Conservation (phyloP, 2,329 filamentous ascomycete genomes). For the Orbilia javanica region DNA sequence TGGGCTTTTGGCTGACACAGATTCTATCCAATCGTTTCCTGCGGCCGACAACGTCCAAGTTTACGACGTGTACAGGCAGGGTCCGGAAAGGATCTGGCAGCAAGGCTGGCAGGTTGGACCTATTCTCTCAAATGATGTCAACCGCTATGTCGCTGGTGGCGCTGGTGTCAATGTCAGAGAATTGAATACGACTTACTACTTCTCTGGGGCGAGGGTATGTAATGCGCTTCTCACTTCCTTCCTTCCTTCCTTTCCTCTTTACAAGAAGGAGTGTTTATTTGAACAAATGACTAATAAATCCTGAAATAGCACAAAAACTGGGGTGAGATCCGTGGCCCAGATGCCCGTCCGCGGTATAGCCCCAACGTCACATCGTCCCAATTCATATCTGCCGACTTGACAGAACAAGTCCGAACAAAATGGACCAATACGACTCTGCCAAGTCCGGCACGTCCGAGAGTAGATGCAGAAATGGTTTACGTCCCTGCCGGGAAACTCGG, state of each 20-base stretch:
- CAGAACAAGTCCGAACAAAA: conserved; percentile 63
- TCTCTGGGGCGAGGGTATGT: conserved; percentile 51
- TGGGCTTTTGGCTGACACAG: conserved; percentile 55
- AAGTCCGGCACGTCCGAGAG: conserved; percentile 63
- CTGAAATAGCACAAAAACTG: conserved; percentile 31
- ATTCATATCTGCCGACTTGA: conserved; percentile 66
- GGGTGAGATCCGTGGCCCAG: conserved; percentile 49
- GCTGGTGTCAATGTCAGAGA: conserved; percentile 60
- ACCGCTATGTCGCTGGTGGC: conserved; percentile 60
- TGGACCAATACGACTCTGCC: conserved; percentile 65
- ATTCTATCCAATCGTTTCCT: conserved; percentile 44
- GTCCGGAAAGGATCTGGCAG: conserved; percentile 41
- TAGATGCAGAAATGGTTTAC: conserved; percentile 67
- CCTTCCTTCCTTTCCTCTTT: background rate
- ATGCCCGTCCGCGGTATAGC: conserved; percentile 1
- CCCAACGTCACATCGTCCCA: conserved; percentile 63
- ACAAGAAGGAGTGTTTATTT: background rate
- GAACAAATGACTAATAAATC: background rate
- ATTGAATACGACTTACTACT: conserved; percentile 47
- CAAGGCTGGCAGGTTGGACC: conserved; percentile 40
- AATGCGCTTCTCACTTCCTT: no score
- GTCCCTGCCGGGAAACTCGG: conserved; percentile 61
- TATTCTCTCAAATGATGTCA: conserved; percentile 35
- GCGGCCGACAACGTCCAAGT: conserved; percentile 44
- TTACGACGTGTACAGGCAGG: conserved; percentile 59